Evolutionary conservation across 345 rosid genomes (phyloP).

Genomic region (Citrus medica): DNA sequence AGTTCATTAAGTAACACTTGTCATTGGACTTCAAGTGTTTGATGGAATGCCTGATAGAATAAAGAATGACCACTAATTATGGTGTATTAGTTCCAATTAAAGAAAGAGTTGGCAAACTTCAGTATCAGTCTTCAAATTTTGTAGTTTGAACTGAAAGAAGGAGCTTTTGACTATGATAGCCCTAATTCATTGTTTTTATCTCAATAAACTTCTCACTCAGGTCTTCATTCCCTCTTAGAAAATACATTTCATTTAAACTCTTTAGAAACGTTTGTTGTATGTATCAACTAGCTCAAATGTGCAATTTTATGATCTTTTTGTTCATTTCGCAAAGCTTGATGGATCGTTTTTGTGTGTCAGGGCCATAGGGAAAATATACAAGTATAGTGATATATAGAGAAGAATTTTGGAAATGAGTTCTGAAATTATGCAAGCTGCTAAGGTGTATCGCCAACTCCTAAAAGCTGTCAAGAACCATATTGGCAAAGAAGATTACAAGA

Average conservation of each 20-base stretch:
- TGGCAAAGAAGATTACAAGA: slow-evolving; percentile 70
- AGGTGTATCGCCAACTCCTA: slow-evolving; percentile 61
- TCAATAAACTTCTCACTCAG: not conserved
- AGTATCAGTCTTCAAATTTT: not conserved
- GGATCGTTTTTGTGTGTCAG: not conserved
- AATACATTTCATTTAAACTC: not conserved
- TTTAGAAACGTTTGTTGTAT: not conserved
- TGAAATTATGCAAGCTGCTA: slow-evolving; percentile 42
- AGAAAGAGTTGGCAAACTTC: not conserved
- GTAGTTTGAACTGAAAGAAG: not conserved
- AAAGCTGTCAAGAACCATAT: slow-evolving; percentile 65
- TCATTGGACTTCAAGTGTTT: not conserved
- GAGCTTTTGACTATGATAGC: not conserved
- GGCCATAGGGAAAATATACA: not conserved
- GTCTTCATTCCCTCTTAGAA: not conserved
- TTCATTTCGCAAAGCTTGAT: not conserved
- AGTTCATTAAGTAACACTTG: not conserved
- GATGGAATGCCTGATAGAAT: slow-evolving; percentile 12
- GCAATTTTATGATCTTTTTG: not conserved
- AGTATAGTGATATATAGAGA: not conserved
- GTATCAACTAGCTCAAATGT: not conserved
- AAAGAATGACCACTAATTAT: not conserved
- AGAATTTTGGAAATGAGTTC: slow-evolving; percentile 41
- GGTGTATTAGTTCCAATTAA: not conserved
- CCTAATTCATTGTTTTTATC: not conserved